Evolutionary conservation across 768 basidiomycete genomes (phyloP), one percentile per base, ranked within the genome.

Genomic region (Astraeus odoratus): DNA sequence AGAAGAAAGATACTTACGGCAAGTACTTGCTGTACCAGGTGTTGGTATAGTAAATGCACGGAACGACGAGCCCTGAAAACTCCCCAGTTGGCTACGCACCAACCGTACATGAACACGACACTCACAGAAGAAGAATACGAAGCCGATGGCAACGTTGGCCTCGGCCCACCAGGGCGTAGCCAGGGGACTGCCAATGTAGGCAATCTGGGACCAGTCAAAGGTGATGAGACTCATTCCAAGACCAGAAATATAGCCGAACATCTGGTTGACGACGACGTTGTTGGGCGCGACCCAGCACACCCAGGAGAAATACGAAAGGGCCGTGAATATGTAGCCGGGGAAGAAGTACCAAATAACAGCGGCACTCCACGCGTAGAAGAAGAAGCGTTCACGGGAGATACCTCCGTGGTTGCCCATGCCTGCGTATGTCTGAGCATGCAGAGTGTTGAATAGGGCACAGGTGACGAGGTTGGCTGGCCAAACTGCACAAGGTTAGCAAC

Each of bases 91-190:
- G 37, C n/a, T 8, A 15, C 23, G 8, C 16, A 8, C 10, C 13
- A n/a, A 20, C n/a, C 13, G 25, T 39, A 16, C 16, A 7, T 13
- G n/a, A 83, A 82, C 5, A 85, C 72, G 60, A 84, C 81, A 27
- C 76, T 73, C 25, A 64, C 80, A 89, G 66, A 81, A 83, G 65
- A 88, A 76, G 63, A 82, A 71, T 3, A 80, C 64, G 53, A 87
- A 81, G 25, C 82, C 78, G 38, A 58, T 65, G 2, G 73, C 63
- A 44, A 86, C 68, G 60, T 88, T 87, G 13, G 81, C 84, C 57
- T 82, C 78, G 3, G 83, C 84, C 84, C 84, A 87, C 84, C 85
- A 90, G 2, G 87, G 87, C 8, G 83, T 79, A 5, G 83, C 80
- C 37, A 90, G 77, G 0, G 87, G 87, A 19, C 55, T 66, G 8